Conservation (phyloP, 164 flowering plant species). For the Echeveria elegans region DNA sequence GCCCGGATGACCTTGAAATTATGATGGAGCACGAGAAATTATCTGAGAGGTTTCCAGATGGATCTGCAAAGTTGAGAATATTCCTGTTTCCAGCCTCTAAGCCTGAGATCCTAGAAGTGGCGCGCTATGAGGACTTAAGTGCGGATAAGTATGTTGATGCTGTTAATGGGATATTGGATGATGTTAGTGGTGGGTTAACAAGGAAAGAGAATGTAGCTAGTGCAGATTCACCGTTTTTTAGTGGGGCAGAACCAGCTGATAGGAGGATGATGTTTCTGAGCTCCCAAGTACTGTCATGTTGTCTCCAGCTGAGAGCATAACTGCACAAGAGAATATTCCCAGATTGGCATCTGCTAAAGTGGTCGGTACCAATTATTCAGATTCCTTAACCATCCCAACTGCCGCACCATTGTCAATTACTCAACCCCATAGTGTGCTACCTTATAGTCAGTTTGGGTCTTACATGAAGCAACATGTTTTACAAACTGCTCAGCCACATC, state of each 20-base stretch:
- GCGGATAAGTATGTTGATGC: constrained; percentile 77
- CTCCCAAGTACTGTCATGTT: not conserved
- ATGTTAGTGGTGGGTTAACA: constrained; percentile 23
- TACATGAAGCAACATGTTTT: not conserved
- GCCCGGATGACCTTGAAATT: constrained; percentile 74
- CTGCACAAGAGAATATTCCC: constrained; percentile 7
- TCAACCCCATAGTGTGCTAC: not conserved
- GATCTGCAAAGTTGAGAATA: constrained; percentile 56
- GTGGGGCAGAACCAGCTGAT: constrained; percentile 53
- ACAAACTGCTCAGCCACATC: not conserved
- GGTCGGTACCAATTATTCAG: not conserved
- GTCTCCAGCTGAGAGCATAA: constrained; percentile 5
- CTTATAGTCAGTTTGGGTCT: not conserved
- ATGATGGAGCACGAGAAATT: constrained; percentile 89
- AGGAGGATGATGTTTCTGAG: not conserved
- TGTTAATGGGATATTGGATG: constrained; percentile 63
- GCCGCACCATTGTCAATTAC: not conserved
- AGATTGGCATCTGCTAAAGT: not conserved
- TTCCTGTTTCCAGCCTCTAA: constrained; percentile 49
- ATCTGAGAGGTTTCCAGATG: constrained; percentile 47
- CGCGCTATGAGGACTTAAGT: constrained; percentile 36
- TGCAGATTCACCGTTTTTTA: constrained; percentile 46
- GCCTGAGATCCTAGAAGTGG: constrained; percentile 35
- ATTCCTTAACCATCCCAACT: not conserved
- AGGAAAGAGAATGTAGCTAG: constrained; percentile 64